Base-by-base conservation (phyloP, 176 grass and related monocot species). In the Paspalum vaginatum region DNA sequence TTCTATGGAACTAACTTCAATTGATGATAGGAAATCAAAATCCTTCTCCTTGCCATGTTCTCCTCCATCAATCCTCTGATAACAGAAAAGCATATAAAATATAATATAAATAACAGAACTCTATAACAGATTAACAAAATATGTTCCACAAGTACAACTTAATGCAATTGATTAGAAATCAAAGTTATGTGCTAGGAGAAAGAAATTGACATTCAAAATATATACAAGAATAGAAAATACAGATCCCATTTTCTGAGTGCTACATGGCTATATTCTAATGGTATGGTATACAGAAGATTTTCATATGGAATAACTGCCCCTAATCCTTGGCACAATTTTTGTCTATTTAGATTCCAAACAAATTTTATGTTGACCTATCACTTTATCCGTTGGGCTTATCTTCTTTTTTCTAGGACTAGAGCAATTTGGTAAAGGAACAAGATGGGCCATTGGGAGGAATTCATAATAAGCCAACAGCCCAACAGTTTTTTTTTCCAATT, bases 11-110 rank as follows among this genome's bases (percentile, higher is more conserved):
- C 87, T 79, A 63, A 98, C 95, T 77, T 98, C 95, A 77, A 98
- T 94, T 71, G 95, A 94, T 20, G 95, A 98, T 65, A 98, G 68
- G 83, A 92, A 98, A 89, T 98, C 95, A 47, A 87, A 89, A 85
- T 94, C 92, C 32, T 90, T 92, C 71, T 92, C 91, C 90, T 98
- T 94, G 40, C 78, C 83, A 92, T 49, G 45, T 49, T 50, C 70
- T 80, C 89, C 76, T 88, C 93, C 92, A 42, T 91, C 90, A 67
- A 98, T 94, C 92, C 91, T 98, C 92, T 98, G 85, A 65, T 59
- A 72, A 67, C 26, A 77, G 40, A 62, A 27, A 84, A 16, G 62
- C 54, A 54, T 32, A 32, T 61, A 32, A 32, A 32, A 3, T 50
- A 83, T 54, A 32, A 3, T 50, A 83, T 54, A 62, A 60, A 66